These are phyloP conservation scores for Russula dissimulans DNA, from an alignment of 768 basidiomycete genomes.

Conservation along the genomic window DNA sequence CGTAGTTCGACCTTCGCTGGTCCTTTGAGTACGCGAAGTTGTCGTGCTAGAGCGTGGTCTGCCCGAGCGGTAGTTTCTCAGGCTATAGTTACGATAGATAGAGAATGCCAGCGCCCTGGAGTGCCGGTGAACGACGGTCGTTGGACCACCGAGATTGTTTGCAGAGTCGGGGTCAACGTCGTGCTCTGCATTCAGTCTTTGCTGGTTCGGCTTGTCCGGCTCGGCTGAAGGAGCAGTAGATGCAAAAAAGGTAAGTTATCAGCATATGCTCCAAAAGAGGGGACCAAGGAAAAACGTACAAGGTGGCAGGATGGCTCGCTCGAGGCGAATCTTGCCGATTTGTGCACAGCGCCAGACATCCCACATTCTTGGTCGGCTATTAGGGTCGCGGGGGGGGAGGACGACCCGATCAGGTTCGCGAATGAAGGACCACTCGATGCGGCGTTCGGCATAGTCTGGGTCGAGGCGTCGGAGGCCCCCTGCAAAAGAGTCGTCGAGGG, in stretches of 20 bases:
- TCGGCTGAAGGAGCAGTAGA: constrained; percentile 31
- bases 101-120: constrained; percentile 74
- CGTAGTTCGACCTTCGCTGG: neutral
- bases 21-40: constrained; percentile 15
- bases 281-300: constrained; percentile 2
- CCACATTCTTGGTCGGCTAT: constrained; percentile 8
- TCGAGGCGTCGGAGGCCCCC: constrained; percentile 31
- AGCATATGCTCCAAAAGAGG: neutral
- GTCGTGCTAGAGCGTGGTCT: constrained; percentile 18
- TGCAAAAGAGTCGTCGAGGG: constrained; percentile 34
- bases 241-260: neutral
- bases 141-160: constrained; percentile 44
- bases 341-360: constrained; percentile 25
- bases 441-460: constrained; percentile 30
- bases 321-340: constrained; percentile 27
- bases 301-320: constrained; percentile 9
- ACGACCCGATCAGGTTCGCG: constrained; percentile 1
- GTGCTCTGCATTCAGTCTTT: constrained; percentile 56
- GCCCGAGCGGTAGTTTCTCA: constrained; percentile 20
- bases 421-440: constrained; percentile 10
- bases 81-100: constrained; percentile 54
- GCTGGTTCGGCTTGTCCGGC: constrained; percentile 51
- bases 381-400: constrained; percentile 3
- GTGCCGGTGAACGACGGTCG: constrained; percentile 70
- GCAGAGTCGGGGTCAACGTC: constrained; percentile 40